phyloP scores from a whole-genome alignment of 805 yeast genomes.

The Hemisphaericaspora nanyangensis region DNA sequence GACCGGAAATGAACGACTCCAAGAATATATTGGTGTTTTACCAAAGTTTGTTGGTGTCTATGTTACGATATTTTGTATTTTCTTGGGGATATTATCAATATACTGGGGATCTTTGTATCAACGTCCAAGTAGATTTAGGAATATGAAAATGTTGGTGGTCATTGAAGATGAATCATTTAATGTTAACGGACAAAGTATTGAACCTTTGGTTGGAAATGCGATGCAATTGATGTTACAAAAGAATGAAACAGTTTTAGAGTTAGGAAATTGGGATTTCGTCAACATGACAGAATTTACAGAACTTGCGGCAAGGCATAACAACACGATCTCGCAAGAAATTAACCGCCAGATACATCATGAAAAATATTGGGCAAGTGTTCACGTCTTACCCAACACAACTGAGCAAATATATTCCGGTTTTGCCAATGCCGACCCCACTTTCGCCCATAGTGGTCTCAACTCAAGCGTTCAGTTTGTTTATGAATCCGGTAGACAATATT shows the following conservation, averaged over 20 bases:
- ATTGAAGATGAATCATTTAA: constrained; percentile 22
- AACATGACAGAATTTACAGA: constrained; percentile 11
- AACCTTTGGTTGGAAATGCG: constrained; percentile 16
- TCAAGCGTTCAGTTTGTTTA: constrained; percentile 17
- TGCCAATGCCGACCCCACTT: constrained; percentile 1
- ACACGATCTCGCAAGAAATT: constrained; percentile 17
- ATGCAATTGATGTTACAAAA: constrained; percentile 15
- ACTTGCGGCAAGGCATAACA: constrained; percentile 15
- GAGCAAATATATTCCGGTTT: constrained; percentile 14
- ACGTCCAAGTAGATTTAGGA: constrained; percentile 21
- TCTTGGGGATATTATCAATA: constrained; percentile 28
- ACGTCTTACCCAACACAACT: constrained; percentile 25
- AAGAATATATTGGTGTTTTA: constrained; percentile 4
- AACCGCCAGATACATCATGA: constrained; percentile 21
- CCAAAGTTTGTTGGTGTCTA: constrained; percentile 15
- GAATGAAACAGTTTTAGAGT: constrained; percentile 7
- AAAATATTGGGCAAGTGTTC: constrained; percentile 28
- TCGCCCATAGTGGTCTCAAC: constrained; percentile 12
- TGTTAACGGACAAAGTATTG: constrained; percentile 15
- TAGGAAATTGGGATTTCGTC: constrained; percentile 18
- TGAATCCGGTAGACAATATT: constrained; percentile 27
- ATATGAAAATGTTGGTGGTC: constrained; percentile 30
- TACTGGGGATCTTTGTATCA: constrained; percentile 35
- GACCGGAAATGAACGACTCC: constrained; percentile 2
- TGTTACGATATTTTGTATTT: constrained; percentile 17